These are phyloP conservation scores for Colletotrichum sojae DNA, from an alignment of 2,329 filamentous ascomycete species.

Conservation along the genomic window DNA sequence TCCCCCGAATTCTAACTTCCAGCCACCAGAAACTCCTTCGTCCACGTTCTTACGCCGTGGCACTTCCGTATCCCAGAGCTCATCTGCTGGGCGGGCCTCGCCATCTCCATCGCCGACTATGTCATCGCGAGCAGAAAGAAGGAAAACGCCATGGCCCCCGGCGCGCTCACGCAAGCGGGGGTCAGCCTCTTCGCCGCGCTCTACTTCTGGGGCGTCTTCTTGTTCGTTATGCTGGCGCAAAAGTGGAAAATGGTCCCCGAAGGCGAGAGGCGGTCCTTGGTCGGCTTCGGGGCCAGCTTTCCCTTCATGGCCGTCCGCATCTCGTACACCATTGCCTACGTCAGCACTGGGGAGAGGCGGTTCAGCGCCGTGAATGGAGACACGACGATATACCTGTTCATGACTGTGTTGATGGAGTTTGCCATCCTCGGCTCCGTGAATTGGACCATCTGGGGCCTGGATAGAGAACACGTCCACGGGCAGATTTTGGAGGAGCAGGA, in stretches of 20 bases:
- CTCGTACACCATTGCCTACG: slow-evolving; percentile 40
- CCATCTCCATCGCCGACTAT: slow-evolving; percentile 43
- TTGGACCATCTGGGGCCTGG: slow-evolving; percentile 32
- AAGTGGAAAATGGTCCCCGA: slow-evolving; percentile 22
- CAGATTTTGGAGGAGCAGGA: neutral
- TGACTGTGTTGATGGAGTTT: slow-evolving; percentile 39
- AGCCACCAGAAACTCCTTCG: slow-evolving; percentile 24
- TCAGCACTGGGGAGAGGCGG: slow-evolving; percentile 36
- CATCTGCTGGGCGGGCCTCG: slow-evolving; percentile 44
- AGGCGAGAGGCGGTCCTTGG: slow-evolving; percentile 29
- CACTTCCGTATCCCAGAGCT: slow-evolving; percentile 42
- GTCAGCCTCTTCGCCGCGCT: slow-evolving; percentile 41
- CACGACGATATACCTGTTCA: slow-evolving; percentile 36
- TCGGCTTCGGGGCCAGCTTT: slow-evolving; percentile 34
- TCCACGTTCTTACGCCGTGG: slow-evolving; percentile 29
- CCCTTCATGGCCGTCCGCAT: slow-evolving; percentile 40
- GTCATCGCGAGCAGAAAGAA: slow-evolving; percentile 30
- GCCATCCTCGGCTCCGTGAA: slow-evolving; percentile 18
- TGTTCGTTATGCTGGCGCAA: slow-evolving; percentile 31
- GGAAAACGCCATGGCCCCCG: slow-evolving; percentile 37
- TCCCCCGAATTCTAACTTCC: neutral
- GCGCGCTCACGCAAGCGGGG: slow-evolving; percentile 38
- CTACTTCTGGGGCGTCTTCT: slow-evolving; percentile 40
- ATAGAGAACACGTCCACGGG: neutral
- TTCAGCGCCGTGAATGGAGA: slow-evolving; percentile 41